A percentile compares a stretch with the other conserved stretches of the same genome.
phyloP scores from a whole-genome alignment of 768 basidiomycete genomes.

The Phlegmacium glaucopus region DNA sequence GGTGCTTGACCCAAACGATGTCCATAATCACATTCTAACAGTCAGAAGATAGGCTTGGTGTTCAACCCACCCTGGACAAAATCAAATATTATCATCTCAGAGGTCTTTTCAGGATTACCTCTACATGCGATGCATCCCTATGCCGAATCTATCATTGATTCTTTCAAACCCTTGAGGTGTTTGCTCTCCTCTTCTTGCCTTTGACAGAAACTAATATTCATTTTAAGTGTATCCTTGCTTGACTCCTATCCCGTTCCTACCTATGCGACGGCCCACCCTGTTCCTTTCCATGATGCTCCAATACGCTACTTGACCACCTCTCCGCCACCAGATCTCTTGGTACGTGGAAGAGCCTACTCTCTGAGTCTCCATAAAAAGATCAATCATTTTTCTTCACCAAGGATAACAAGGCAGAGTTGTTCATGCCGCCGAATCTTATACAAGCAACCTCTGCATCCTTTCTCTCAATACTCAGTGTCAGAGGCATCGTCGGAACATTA shows the following conservation, averaged over 20 bases:
- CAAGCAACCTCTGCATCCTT: constrained; percentile 54
- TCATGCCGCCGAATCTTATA: constrained; percentile 56
- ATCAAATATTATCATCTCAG: constrained; percentile 49
- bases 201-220: neutral
- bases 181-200: neutral
- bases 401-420: constrained; percentile 33
- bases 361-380: constrained; percentile 1
- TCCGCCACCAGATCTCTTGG: constrained; percentile 13
- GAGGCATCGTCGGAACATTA: constrained; percentile 23
- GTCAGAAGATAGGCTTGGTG: constrained; percentile 43
- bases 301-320: constrained; percentile 47
- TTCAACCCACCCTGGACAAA: constrained; percentile 49
- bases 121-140: constrained; percentile 49
- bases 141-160: constrained; percentile 37
- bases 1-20: constrained; percentile 32
- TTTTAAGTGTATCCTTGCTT: constrained; percentile 42
- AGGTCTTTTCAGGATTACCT: constrained; percentile 46
- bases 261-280: constrained; percentile 37
- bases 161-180: constrained; percentile 46
- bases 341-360: constrained; percentile 9
- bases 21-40: constrained; percentile 5
- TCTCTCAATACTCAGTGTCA: constrained; percentile 33
- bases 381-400: constrained; percentile 17
- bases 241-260: constrained; percentile 50
- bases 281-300: constrained; percentile 41